Percentiles rank a stretch among this genome's conserved stretches.
Conservation (phyloP, 129 eudicot species). For the Dittrichia graveolens region DNA sequence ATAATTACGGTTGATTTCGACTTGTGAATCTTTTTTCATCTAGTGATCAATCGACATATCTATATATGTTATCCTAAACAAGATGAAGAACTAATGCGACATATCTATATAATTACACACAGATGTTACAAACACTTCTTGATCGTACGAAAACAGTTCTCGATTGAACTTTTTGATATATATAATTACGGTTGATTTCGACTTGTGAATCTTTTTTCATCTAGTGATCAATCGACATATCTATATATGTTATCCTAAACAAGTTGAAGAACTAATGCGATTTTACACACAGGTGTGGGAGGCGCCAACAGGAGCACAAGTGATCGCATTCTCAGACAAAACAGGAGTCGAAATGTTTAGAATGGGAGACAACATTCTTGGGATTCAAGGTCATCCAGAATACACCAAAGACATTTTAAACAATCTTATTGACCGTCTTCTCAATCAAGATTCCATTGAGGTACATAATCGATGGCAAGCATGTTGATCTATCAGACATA, state of each 20-base stretch:
- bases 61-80: too few species aligned
- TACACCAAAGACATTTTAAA: constrained; percentile 75
- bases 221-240: too few species aligned
- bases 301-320: constrained; percentile 62
- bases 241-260: too few species aligned
- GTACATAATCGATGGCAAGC: constrained; percentile 22
- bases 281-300: constrained; percentile 50
- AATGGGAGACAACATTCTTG: constrained; percentile 59
- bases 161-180: too few species aligned
- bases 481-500: neutral
- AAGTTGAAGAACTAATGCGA: neutral
- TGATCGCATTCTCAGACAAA: constrained; percentile 64
- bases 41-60: too few species aligned
- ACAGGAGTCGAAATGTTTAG: constrained; percentile 79
- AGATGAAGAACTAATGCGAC: neutral
- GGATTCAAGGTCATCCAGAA: constrained; percentile 90
- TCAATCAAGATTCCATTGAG: constrained; percentile 45
- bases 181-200: too few species aligned
- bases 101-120: too few species aligned
- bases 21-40: too few species aligned
- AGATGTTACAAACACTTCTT: too few species aligned
- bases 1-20: too few species aligned
- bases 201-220: too few species aligned
- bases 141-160: too few species aligned
- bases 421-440: constrained; percentile 70